Percentiles rank a stretch among this genome's conserved stretches.
phyloP scores from a whole-genome alignment of 495 filamentous ascomycete species.

The Aspergillus funiculosus region DNA sequence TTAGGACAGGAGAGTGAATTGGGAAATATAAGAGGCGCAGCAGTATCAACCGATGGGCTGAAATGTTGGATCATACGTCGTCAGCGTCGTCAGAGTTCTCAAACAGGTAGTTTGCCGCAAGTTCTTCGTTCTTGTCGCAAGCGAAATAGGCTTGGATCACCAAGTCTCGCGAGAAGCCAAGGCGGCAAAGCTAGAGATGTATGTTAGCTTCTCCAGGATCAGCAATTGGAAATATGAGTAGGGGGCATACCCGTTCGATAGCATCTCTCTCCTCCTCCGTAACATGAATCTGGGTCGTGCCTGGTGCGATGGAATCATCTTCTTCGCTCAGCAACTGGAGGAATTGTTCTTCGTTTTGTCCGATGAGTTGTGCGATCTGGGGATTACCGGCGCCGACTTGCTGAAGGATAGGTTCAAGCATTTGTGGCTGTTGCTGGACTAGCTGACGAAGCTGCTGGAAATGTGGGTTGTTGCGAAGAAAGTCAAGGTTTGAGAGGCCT shows the following conservation, averaged over 20 bases:
- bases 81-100: slow-evolving; percentile 91
- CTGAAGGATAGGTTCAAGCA: slow-evolving; percentile 96
- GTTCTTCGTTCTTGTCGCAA: slow-evolving; percentile 98
- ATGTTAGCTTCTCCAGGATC: slow-evolving; percentile 24
- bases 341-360: slow-evolving; percentile 86
- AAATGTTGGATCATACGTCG: slow-evolving; percentile 34
- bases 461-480: slow-evolving; percentile 91
- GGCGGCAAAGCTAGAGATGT: slow-evolving; percentile 67
- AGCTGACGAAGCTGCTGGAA: slow-evolving; percentile 97
- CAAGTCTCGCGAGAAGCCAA: slow-evolving; percentile 87
- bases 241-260: slow-evolving; percentile 78
- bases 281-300: slow-evolving; percentile 81
- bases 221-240: neutral
- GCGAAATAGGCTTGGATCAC: slow-evolving; percentile 99
- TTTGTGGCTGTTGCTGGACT: slow-evolving; percentile 92
- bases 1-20: slow-evolving; percentile 17
- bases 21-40: slow-evolving; percentile 4
- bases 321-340: slow-evolving; percentile 81
- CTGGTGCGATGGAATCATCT: slow-evolving; percentile 74
- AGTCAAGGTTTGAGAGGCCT: slow-evolving; percentile 75
- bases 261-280: slow-evolving; percentile 95
- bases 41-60: neutral
- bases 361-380: slow-evolving; percentile 85
- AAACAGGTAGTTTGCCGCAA: slow-evolving; percentile 96
- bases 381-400: slow-evolving; percentile 95